phyloP scores from a whole-genome alignment of 1,139 yeast species.

The Casaregolazyma suthepensis region DNA sequence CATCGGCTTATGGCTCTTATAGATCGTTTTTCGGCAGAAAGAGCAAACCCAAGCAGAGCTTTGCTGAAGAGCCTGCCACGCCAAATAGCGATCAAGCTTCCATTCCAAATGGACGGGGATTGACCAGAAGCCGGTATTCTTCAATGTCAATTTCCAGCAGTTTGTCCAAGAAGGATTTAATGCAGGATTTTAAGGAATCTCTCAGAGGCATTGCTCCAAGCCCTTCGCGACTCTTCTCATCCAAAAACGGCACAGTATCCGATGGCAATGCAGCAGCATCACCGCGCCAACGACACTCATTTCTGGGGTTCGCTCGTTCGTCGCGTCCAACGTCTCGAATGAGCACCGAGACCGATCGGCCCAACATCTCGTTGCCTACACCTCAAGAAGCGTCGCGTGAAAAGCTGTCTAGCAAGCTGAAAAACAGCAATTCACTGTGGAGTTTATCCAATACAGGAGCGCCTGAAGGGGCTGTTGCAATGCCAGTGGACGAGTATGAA shows the following conservation, averaged over 20 bases:
- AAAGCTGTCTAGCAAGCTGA: constrained; percentile 46
- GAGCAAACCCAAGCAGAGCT: neutral
- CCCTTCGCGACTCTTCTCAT: constrained; percentile 10
- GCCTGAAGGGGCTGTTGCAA: constrained; percentile 17
- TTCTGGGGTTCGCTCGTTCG: neutral
- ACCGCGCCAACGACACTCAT: neutral
- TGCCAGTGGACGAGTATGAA: constrained; percentile 30
- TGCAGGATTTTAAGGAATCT: constrained; percentile 6
- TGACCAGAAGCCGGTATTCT: neutral
- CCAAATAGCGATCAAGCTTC: neutral
- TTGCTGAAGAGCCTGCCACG: neutral
- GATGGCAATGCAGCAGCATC: constrained; percentile 7
- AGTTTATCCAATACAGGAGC: constrained; percentile 31
- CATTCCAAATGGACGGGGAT: neutral
- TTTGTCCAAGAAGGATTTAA: constrained; percentile 12
- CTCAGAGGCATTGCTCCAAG: constrained; percentile 8
- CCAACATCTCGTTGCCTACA: constrained; percentile 51
- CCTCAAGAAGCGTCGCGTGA: constrained; percentile 51
- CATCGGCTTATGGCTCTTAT: neutral
- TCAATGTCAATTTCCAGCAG: constrained; percentile 8
- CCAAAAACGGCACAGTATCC: constrained; percentile 9
- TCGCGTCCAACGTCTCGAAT: neutral
- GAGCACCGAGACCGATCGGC: constrained; percentile 21
- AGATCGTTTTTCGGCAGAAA: neutral
- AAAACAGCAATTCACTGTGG: constrained; percentile 47